These are phyloP conservation scores for Wickerhamiella kazuoi DNA, from an alignment of 805 yeast genomes.

Conservation along the genomic window DNA sequence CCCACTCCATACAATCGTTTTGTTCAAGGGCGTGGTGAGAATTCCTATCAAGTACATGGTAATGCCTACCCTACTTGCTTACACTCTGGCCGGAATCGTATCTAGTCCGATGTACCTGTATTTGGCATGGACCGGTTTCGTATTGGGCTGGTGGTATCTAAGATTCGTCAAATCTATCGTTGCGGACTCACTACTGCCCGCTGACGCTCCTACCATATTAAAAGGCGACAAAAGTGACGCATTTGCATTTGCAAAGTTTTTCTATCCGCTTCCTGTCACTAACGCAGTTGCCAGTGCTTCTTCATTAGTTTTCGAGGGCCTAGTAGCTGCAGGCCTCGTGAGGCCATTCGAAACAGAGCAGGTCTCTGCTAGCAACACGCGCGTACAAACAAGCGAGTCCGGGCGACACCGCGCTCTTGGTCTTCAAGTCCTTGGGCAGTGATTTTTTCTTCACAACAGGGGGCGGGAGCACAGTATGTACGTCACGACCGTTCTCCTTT, in stretches of 20 bases:
- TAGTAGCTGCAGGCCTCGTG: not conserved
- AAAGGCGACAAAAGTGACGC: slow-evolving; percentile 81
- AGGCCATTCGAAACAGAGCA: not conserved
- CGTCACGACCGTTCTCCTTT: too few species aligned
- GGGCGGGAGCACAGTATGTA: too few species aligned
- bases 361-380: slow-evolving; percentile 1
- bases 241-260: slow-evolving; percentile 63
- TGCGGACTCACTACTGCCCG: slow-evolving; percentile 3
- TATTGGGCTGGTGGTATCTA: slow-evolving; percentile 54
- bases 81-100: slow-evolving; percentile 1
- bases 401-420: slow-evolving; percentile 2
- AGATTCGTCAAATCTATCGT: slow-evolving; percentile 45
- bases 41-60: slow-evolving; percentile 17
- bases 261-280: slow-evolving; percentile 20
- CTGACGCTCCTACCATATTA: slow-evolving; percentile 13
- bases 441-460: too few species aligned
- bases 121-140: slow-evolving; percentile 28
- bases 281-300: not conserved
- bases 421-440: not conserved
- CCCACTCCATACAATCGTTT: slow-evolving; percentile 36
- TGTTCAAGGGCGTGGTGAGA: slow-evolving; percentile 28
- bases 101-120: slow-evolving; percentile 1
- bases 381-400: slow-evolving; percentile 1
- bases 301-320: not conserved
- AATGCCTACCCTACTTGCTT: slow-evolving; percentile 15